Evolutionary conservation across 1,284 basidiomycete genomes (phyloP).

Genomic region (Veloporphyrellus conicus): DNA sequence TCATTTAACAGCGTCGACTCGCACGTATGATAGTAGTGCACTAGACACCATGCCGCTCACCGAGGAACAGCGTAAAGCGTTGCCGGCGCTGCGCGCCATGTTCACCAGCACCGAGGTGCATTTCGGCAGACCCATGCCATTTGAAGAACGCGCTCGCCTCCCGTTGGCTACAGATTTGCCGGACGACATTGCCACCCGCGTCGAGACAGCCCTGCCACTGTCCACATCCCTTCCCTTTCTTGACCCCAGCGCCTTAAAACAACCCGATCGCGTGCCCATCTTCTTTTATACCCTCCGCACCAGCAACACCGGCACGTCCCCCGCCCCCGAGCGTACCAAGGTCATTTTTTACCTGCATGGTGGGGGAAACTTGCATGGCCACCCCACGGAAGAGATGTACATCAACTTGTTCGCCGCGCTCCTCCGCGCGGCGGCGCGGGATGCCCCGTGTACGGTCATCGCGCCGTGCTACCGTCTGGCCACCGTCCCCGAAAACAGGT

Average conservation of each 20-base stretch:
- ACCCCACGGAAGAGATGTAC: conserved; percentile 4
- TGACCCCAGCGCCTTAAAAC: conserved; percentile 4
- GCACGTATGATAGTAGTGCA: neutral
- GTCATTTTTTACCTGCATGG: conserved; percentile 19
- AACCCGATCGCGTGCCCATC: conserved; percentile 13
- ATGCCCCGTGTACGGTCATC: neutral
- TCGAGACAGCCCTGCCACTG: conserved; percentile 11
- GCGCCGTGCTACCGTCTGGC: conserved; percentile 17
- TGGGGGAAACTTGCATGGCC: conserved; percentile 12
- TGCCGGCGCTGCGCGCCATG: neutral
- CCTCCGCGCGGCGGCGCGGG: conserved; percentile 1
- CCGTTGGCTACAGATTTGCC: conserved; percentile 9
- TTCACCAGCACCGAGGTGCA: neutral
- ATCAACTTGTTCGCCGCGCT: conserved; percentile 5
- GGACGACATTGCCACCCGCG: conserved; percentile 4
- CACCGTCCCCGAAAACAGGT: conserved; percentile 11
- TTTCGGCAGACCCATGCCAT: conserved; percentile 1
- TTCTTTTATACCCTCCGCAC: conserved; percentile 13
- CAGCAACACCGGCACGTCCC: neutral
- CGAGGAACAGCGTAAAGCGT: conserved; percentile 5
- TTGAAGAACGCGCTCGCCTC: conserved; percentile 10
- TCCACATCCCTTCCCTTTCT: conserved; percentile 3
- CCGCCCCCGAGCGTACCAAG: conserved; percentile 1
- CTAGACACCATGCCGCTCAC: conserved; percentile 12
- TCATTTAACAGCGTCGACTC: neutral